Evolutionary conservation across 306 rosid species (phyloP).

Genomic region (Pterocarpus macrocarpus): DNA sequence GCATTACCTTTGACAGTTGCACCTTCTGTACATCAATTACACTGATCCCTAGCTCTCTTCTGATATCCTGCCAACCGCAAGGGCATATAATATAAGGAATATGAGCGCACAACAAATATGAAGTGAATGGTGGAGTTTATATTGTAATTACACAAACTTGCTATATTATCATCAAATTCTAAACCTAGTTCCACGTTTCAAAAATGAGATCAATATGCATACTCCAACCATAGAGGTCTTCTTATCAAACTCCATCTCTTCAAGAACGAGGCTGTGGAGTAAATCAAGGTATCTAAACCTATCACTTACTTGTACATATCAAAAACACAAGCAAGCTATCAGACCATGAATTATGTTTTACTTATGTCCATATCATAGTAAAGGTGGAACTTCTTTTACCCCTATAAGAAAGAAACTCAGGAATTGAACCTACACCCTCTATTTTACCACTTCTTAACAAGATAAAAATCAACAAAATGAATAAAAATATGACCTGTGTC

Average conservation of each 20-base stretch:
- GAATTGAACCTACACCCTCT: no score
- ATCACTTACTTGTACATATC: background rate
- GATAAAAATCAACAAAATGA: background rate
- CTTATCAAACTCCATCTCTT: no score
- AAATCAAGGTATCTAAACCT: background rate
- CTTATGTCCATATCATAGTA: background rate
- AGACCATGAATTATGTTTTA: background rate
- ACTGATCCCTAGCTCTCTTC: conserved; percentile 31
- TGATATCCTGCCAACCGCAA: conserved; percentile 33
- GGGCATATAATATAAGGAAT: background rate
- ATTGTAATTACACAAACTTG: background rate
- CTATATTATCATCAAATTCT: background rate
- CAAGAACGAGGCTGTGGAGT: no score
- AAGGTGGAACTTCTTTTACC: background rate
- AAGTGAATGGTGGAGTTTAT: background rate
- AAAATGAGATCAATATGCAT: background rate
- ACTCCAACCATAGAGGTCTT: background rate
- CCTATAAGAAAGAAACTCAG: no score
- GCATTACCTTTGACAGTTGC: conserved; percentile 35
- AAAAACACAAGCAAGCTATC: background rate
- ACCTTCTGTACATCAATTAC: conserved; percentile 39
- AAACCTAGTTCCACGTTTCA: background rate
- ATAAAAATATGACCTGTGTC: background rate
- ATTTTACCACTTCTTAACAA: no score
- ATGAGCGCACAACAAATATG: background rate